Base-by-base conservation (phyloP, 257 asterid species). In the Ajuga chamaepitys region DNA sequence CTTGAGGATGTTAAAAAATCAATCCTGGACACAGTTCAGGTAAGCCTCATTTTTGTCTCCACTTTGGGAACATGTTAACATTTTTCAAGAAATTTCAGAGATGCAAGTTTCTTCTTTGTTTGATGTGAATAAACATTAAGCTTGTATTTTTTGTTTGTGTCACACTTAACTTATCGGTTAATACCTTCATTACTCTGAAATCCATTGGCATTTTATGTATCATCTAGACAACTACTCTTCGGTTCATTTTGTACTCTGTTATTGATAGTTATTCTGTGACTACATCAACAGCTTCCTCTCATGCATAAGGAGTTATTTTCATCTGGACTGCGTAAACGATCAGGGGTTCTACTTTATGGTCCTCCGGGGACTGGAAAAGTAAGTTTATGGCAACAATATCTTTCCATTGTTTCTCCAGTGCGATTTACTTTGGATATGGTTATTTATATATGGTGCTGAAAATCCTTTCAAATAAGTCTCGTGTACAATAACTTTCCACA, bases 281-380 rank as follows among this genome's bases (percentile, higher is more conserved):
- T 56, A 57, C 26, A 54, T 51, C 45, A 75, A 74, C 87, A 88
- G 96, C 93, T 93, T 69, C 99, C 96, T 73, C 96, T 94, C 66
- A 58, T 94, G 76, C 99, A 94, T 73, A 94, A 94, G 76, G 97
- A 94, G 69, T 76, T 94, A 77, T 94, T 94, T 76, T 89, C 99
- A 21, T 94, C 99, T 74, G 97, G 99, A 59, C 79, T 94, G 79
- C 95, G 97, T 77, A 94, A 90, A 70, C 80, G 99, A 73, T 89
- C 99, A 54, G 97, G 97, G 54, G 97, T 94, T 80, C 99, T 94
- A 86, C 91, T 94, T 60, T 94, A 89, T 74, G 97, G 97, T 47
- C 99, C 99, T 65, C 99, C 99, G 11, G 99, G 99, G 44, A 94
- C 97, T 32, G 97, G 99, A 71, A 94, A 94, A 83, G 99, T 90